Evolutionary conservation across 345 rosid genomes (phyloP).

Genomic region (Boechera stricta): DNA sequence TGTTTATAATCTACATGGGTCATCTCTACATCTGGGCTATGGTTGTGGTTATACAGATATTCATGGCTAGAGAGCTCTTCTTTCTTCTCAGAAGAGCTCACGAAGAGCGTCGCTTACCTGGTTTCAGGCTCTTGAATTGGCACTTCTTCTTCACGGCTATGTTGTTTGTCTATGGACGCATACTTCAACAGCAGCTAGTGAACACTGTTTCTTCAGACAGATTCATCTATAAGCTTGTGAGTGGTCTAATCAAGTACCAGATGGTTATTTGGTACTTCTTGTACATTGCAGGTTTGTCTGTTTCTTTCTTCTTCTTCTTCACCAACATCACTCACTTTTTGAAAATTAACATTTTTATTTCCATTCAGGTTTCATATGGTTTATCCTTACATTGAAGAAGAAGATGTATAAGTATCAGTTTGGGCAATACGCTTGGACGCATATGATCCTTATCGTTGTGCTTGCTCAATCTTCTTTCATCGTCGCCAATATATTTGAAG

Average conservation of each 20-base stretch:
- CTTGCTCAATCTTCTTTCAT: conserved; percentile 91
- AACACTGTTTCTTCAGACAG: conserved; percentile 85
- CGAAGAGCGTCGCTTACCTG: conserved; percentile 82
- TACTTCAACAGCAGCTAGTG: conserved; percentile 86
- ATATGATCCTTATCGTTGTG: conserved; percentile 95
- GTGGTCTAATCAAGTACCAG: conserved; percentile 86
- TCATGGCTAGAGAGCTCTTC: conserved; percentile 91
- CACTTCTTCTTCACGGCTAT: conserved; percentile 96
- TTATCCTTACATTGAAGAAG: conserved; percentile 89
- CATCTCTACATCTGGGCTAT: conserved; percentile 90
- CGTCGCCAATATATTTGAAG: conserved; percentile 93
- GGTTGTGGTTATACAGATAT: conserved; percentile 87
- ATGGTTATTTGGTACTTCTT: conserved; percentile 85
- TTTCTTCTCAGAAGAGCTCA: conserved; percentile 76
- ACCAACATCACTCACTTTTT: neutral
- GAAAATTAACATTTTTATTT: too few relatives aligned
- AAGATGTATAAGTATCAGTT: conserved; percentile 99
- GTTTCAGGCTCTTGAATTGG: conserved; percentile 89
- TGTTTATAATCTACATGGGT: conserved; percentile 79
- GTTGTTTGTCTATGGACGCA: conserved; percentile 92
- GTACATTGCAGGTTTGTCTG: conserved; percentile 79
- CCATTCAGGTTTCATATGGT: conserved; percentile 89
- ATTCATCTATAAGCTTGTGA: conserved; percentile 73
- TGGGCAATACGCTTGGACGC: conserved; percentile 99
- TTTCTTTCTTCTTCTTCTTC: neutral